Percentiles rank a stretch among this genome's conserved stretches.
phyloP scores from a whole-genome alignment of 2,329 filamentous ascomycete species.

The Colletotrichum caudatum region DNA sequence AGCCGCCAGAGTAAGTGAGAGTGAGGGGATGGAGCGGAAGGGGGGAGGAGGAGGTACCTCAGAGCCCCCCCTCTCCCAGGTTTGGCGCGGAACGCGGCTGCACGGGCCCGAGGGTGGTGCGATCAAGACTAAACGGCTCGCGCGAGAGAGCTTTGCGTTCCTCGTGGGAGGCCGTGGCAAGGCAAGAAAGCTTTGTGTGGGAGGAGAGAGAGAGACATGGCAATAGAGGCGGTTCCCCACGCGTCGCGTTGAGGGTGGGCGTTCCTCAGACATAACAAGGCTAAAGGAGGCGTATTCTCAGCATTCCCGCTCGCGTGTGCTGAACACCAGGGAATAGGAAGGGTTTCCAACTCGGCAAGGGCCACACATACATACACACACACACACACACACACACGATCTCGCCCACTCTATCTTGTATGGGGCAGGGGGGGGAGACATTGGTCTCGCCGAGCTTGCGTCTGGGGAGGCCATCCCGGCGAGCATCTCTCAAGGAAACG shows the following conservation, averaged over 20 bases:
- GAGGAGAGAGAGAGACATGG: conserved; percentile 7
- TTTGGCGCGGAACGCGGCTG: conserved; percentile 33
- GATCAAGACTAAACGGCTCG: conserved; percentile 29
- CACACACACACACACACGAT: neutral
- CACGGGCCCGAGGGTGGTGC: conserved; percentile 25
- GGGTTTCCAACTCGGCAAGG: neutral
- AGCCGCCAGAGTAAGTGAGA: neutral
- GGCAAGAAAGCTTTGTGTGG: neutral
- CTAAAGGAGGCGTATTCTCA: neutral
- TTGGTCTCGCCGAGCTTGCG: conserved; percentile 9
- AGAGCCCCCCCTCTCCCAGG: conserved; percentile 10
- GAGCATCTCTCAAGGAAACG: neutral
- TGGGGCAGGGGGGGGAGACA: neutral
- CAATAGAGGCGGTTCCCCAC: conserved; percentile 6
- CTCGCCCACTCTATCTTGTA: neutral
- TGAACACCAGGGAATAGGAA: conserved; percentile 4
- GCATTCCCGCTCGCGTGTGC: conserved; percentile 27
- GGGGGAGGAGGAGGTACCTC: neutral
- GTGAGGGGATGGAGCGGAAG: neutral
- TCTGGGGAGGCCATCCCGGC: neutral
- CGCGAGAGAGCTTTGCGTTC: conserved; percentile 36
- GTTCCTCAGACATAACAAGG: conserved; percentile 1
- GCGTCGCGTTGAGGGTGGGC: conserved; percentile 24
- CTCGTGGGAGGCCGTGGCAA: conserved; percentile 32
- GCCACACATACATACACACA: neutral